A percentile compares a stretch with the other conserved stretches of the same genome.
Conservation (phyloP, 1,284 basidiomycete genomes). For the Erythrobasidium hasegawianum region DNA sequence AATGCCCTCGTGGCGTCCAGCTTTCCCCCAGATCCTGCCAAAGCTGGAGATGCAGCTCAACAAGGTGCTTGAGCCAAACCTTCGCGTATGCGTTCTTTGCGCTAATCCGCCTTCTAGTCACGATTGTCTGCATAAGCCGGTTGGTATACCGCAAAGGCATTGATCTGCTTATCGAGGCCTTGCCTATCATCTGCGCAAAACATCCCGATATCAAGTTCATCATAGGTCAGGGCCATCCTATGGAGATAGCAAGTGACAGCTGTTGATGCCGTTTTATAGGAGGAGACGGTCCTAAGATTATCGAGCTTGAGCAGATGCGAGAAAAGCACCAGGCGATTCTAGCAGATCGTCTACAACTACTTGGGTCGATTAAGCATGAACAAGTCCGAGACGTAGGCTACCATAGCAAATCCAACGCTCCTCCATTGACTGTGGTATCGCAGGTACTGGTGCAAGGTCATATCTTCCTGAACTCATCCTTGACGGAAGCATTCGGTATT, state of each 20-base stretch:
- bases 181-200: conserved; percentile 77
- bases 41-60: conserved; percentile 54
- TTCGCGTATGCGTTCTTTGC: not conserved
- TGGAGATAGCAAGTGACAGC: conserved; percentile 6
- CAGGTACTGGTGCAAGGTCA: conserved; percentile 77
- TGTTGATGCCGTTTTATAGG: conserved; percentile 26
- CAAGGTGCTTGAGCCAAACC: not conserved
- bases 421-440: not conserved
- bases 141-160: conserved; percentile 95
- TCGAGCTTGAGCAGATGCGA: conserved; percentile 92
- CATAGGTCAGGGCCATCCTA: conserved; percentile 58
- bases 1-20: conserved; percentile 86
- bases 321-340: conserved; percentile 70
- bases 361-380: conserved; percentile 73
- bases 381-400: conserved; percentile 72
- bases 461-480: conserved; percentile 90
- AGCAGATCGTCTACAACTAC: conserved; percentile 82
- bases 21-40: conserved; percentile 62
- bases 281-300: conserved; percentile 91
- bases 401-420: no score
- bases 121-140: conserved; percentile 90
- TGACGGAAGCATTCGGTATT: conserved; percentile 96
- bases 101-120: conserved; percentile 58
- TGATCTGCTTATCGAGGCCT: conserved; percentile 86
- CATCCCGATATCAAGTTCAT: conserved; percentile 84